A percentile compares a stretch with the other conserved stretches of the same genome.
phyloP scores from a whole-genome alignment of 805 yeast species.

The Wickerhamiella cacticola region DNA sequence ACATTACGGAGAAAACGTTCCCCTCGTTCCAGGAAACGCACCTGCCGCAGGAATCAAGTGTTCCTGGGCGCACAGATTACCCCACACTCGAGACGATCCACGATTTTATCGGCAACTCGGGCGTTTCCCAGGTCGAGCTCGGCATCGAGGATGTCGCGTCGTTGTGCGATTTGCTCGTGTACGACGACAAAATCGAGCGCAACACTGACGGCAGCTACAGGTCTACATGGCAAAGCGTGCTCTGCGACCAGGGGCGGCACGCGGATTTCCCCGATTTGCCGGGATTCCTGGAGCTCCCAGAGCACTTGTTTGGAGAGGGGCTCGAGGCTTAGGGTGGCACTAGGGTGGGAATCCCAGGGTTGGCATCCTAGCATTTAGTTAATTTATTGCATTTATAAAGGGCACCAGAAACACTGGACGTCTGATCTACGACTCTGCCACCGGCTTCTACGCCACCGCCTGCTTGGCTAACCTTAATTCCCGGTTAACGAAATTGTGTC shows the following conservation, averaged over 20 bases:
- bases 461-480: too few relatives aligned
- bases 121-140: constrained; percentile 73
- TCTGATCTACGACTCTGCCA: too few relatives aligned
- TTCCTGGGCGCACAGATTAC: constrained; percentile 47
- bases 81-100: constrained; percentile 65
- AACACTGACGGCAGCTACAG: constrained; percentile 49
- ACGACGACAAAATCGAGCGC: constrained; percentile 73
- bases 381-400: too few relatives aligned
- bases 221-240: constrained; percentile 62
- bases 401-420: too few relatives aligned
- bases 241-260: constrained; percentile 19
- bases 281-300: constrained; percentile 6
- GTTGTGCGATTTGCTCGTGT: constrained; percentile 75
- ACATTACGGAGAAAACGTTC: constrained; percentile 58
- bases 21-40: constrained; percentile 52
- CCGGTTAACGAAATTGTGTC: too few relatives aligned
- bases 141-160: constrained; percentile 61
- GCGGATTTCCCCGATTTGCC: neutral
- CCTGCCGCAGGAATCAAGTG: constrained; percentile 37
- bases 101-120: constrained; percentile 57
- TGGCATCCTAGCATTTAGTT: too few relatives aligned
- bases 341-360: too few relatives aligned
- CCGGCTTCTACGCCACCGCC: too few relatives aligned
- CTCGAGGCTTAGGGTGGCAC: too few relatives aligned
- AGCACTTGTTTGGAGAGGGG: neutral